Percentiles rank a stretch among this genome's conserved stretches.
phyloP scores from a whole-genome alignment of 2,329 filamentous ascomycete species.

The Nannizzia gypsea region DNA sequence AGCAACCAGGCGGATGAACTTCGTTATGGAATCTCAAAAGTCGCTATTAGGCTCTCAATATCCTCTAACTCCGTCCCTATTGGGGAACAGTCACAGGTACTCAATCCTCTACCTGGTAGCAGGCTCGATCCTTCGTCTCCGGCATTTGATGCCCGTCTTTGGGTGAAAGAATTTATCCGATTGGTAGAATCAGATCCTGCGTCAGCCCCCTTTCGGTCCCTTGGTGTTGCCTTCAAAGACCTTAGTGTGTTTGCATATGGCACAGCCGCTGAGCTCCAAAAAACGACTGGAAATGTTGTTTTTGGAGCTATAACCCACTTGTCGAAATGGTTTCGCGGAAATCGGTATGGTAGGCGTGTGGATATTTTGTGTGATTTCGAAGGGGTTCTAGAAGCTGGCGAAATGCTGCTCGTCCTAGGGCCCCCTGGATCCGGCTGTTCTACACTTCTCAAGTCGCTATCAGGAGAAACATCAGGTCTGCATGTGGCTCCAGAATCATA shows the following conservation, averaged over 20 bases:
- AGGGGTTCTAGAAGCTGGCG: background rate
- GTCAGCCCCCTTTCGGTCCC: background rate
- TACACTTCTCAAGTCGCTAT: slow-evolving; percentile 74
- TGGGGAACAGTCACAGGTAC: background rate
- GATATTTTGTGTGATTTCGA: background rate
- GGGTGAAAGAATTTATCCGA: background rate
- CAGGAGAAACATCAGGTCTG: slow-evolving; percentile 72
- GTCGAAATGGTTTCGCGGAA: slow-evolving; percentile 11
- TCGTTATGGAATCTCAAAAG: background rate
- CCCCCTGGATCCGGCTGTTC: slow-evolving; percentile 50
- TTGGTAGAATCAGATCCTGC: background rate
- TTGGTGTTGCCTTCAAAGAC: slow-evolving; percentile 28
- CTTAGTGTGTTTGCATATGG: slow-evolving; percentile 29
- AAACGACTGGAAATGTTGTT: slow-evolving; percentile 32
- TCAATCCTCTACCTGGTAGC: background rate
- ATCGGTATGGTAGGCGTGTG: slow-evolving; percentile 5
- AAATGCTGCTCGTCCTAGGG: slow-evolving; percentile 40
- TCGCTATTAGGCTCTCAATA: background rate
- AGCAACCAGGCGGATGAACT: background rate
- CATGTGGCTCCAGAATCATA: slow-evolving; percentile 56
- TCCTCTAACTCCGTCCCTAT: background rate
- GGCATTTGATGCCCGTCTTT: background rate
- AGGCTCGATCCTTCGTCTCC: background rate
- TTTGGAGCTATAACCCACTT: slow-evolving; percentile 17
- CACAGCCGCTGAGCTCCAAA: slow-evolving; percentile 33